These are phyloP conservation scores for Nannochloropsis salina DNA, from an alignment of 108 stramenopile genomes.

Conservation along the genomic window DNA sequence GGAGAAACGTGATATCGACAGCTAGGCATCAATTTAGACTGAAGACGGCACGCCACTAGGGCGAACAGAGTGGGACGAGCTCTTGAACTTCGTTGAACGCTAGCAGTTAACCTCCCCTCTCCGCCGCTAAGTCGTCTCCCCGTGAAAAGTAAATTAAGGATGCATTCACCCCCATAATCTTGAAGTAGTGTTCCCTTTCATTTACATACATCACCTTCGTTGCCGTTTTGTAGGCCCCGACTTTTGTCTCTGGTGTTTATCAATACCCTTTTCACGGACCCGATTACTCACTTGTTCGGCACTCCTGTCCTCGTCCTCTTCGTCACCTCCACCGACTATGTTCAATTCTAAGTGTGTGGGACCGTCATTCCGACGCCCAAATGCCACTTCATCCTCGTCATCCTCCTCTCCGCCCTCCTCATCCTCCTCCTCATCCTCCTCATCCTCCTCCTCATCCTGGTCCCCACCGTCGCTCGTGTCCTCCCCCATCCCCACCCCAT, in stretches of 20 bases:
- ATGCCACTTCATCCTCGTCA: background rate
- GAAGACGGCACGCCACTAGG: no score
- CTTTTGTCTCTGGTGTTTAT: no score
- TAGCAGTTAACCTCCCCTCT: no score
- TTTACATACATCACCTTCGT: background rate
- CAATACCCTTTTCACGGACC: no score
- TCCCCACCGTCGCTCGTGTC: background rate
- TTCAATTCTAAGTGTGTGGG: background rate
- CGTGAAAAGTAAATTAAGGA: no score
- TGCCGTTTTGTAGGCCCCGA: background rate
- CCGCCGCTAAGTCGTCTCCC: no score
- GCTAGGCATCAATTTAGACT: no score
- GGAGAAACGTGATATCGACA: no score
- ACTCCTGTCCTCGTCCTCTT: background rate
- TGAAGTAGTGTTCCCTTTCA: no score
- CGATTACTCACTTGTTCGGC: background rate
- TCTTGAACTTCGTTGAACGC: no score
- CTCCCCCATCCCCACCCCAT: background rate
- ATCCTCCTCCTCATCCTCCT: background rate
- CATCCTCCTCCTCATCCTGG: background rate
- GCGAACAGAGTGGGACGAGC: no score
- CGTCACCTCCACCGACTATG: background rate
- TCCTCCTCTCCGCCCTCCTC: background rate
- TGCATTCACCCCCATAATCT: no score
- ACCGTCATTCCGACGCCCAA: background rate